Conservation (phyloP, 1,284 basidiomycete genomes). For the Trichosporon inkin region DNA sequence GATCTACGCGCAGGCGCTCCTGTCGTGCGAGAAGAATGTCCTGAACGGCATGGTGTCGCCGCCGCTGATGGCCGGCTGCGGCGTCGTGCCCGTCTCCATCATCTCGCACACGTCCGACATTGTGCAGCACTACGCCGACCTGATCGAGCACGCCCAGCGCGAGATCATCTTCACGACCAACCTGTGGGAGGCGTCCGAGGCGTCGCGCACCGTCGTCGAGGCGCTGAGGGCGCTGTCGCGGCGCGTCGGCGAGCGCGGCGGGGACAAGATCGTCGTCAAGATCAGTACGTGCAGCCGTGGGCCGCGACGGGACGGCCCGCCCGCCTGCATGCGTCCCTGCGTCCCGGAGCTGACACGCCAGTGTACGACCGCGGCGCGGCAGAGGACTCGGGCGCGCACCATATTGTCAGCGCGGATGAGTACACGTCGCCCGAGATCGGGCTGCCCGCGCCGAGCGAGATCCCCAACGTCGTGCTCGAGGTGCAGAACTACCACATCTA, state of each 20-base stretch:
- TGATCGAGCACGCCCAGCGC: slow-evolving; percentile 32
- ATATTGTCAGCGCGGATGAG: slow-evolving; percentile 14
- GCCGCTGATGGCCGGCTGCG: slow-evolving; percentile 25
- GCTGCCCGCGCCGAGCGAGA: slow-evolving; percentile 19
- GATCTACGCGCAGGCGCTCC: slow-evolving; percentile 32
- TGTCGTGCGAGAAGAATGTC: slow-evolving; percentile 28
- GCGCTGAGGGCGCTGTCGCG: slow-evolving; percentile 33
- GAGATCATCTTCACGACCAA: slow-evolving; percentile 43
- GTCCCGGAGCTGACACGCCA: slow-evolving; percentile 18
- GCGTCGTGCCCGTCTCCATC: slow-evolving; percentile 33
- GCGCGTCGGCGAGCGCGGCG: slow-evolving; percentile 28
- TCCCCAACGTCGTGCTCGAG: slow-evolving; percentile 21
- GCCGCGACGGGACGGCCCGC: too few relatives aligned
- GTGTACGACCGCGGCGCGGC: slow-evolving; percentile 34
- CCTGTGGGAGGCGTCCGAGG: slow-evolving; percentile 35
- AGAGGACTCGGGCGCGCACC: slow-evolving; percentile 21
- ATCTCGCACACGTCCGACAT: slow-evolving; percentile 38
- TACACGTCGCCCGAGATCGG: slow-evolving; percentile 14
- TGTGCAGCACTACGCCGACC: slow-evolving; percentile 34
- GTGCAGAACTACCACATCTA: slow-evolving; percentile 40
- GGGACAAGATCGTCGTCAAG: slow-evolving; percentile 35
- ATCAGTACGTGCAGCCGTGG: slow-evolving; percentile 29
- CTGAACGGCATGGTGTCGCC: slow-evolving; percentile 35
- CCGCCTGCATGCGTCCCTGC: too few relatives aligned
- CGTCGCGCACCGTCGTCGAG: slow-evolving; percentile 29